phyloP scores from a whole-genome alignment of 2,329 filamentous ascomycete genomes.

The Hypomyces perniciosus region DNA sequence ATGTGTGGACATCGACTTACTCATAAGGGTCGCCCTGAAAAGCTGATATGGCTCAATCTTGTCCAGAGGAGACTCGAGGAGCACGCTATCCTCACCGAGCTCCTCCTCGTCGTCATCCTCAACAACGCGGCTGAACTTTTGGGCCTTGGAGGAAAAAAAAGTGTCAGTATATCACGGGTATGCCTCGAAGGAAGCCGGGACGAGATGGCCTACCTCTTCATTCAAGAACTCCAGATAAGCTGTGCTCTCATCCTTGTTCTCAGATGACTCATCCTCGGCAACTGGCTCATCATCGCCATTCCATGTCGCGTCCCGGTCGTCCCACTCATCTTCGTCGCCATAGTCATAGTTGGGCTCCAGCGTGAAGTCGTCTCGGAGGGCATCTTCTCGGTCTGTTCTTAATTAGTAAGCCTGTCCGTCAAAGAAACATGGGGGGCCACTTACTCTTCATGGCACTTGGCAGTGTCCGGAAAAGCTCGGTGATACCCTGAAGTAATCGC shows the following conservation, averaged over 20 bases:
- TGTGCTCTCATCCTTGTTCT: slow-evolving; percentile 82
- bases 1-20: slow-evolving; percentile 49
- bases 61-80: slow-evolving; percentile 90
- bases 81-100: slow-evolving; percentile 83
- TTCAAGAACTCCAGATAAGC: slow-evolving; percentile 95
- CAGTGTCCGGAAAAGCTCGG: slow-evolving; percentile 84
- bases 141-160: slow-evolving; percentile 48
- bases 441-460: slow-evolving; percentile 79
- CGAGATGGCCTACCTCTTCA: slow-evolving; percentile 57
- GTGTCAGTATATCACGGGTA: background rate
- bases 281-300: slow-evolving; percentile 65
- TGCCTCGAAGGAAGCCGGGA: background rate
- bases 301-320: slow-evolving; percentile 78
- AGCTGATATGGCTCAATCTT: slow-evolving; percentile 91
- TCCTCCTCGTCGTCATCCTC: slow-evolving; percentile 75
- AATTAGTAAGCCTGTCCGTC: slow-evolving; percentile 19
- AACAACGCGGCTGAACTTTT: slow-evolving; percentile 70
- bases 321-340: slow-evolving; percentile 73
- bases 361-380: slow-evolving; percentile 79
- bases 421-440: slow-evolving; percentile 20
- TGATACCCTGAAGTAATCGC: slow-evolving; percentile 78
- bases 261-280: slow-evolving; percentile 56
- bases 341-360: slow-evolving; percentile 59
- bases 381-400: slow-evolving; percentile 75
- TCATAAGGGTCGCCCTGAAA: slow-evolving; percentile 75